These are phyloP conservation scores for Zea luxurians DNA, from an alignment of 176 grass and related monocot species.

Conservation along the genomic window DNA sequence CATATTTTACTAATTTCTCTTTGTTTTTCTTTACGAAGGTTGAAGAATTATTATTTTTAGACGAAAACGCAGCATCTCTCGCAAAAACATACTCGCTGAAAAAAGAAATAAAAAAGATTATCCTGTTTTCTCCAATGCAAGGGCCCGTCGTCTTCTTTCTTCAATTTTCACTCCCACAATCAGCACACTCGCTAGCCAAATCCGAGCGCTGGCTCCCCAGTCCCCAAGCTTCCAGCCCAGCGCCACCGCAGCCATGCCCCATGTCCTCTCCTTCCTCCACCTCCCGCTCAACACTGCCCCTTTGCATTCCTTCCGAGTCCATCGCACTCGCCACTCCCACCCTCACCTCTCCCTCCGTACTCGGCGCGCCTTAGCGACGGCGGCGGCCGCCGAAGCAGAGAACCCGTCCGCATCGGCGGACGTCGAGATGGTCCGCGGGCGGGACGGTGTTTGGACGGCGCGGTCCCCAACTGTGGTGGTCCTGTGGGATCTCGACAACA, in stretches of 20 bases:
- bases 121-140: background rate
- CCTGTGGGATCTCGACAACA: conserved; percentile 97
- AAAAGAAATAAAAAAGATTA: background rate
- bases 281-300: conserved; percentile 16
- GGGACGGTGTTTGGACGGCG: conserved; percentile 56
- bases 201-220: background rate
- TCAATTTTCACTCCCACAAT: background rate
- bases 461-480: conserved; percentile 64
- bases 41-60: no score
- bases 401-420: conserved; percentile 29
- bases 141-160: background rate
- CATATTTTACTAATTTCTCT: background rate
- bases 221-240: background rate
- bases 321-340: background rate
- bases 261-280: conserved; percentile 41
- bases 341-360: conserved; percentile 30
- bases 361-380: background rate
- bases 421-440: conserved; percentile 67
- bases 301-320: conserved; percentile 5
- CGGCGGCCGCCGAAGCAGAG: conserved; percentile 30
- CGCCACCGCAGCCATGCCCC: conserved; percentile 33
- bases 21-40: background rate
- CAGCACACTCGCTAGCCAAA: conserved; percentile 12
- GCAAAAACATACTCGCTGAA: background rate
- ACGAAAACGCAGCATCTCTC: background rate